Conservation (phyloP, 257 asterid genomes). For the Eucommia ulmoides region DNA sequence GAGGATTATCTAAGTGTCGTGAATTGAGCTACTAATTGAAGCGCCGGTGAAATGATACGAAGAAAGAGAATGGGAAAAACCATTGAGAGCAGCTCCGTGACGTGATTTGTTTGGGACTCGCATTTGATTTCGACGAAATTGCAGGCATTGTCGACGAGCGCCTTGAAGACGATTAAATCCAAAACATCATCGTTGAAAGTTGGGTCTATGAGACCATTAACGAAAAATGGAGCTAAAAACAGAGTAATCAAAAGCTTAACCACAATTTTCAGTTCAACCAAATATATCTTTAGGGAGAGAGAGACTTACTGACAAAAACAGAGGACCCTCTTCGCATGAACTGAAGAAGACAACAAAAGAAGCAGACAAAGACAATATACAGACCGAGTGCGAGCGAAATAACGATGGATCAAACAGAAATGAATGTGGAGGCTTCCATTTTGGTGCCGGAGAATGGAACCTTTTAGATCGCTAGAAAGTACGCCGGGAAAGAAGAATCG, state of each 20-base stretch:
- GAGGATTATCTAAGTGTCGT: too few relatives aligned
- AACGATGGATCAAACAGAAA: neutral
- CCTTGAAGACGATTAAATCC: constrained; percentile 68
- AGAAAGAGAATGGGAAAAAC: constrained; percentile 52
- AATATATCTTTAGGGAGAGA: neutral
- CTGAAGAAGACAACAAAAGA: neutral
- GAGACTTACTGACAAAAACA: neutral
- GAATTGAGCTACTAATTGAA: too few relatives aligned
- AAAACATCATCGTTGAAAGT: constrained; percentile 77
- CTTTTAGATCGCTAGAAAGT: constrained; percentile 3
- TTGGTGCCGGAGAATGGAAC: neutral
- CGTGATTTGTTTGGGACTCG: constrained; percentile 39
- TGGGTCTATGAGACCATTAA: constrained; percentile 32
- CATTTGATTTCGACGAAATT: constrained; percentile 61
- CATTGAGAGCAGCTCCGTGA: constrained; percentile 49
- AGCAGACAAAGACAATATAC: neutral
- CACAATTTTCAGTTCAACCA: constrained; percentile 2
- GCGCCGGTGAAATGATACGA: too few relatives aligned
- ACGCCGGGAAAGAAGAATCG: constrained; percentile 8
- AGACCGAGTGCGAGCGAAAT: neutral
- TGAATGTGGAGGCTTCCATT: neutral
- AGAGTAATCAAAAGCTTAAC: constrained; percentile 17
- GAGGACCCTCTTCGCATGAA: neutral
- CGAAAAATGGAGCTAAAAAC: constrained; percentile 16
- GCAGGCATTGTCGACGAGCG: constrained; percentile 58